A percentile compares a stretch with the other conserved stretches of the same genome.
These are phyloP conservation scores for Malus asiatica DNA, from an alignment of 306 rosid genomes.

Conservation along the genomic window DNA sequence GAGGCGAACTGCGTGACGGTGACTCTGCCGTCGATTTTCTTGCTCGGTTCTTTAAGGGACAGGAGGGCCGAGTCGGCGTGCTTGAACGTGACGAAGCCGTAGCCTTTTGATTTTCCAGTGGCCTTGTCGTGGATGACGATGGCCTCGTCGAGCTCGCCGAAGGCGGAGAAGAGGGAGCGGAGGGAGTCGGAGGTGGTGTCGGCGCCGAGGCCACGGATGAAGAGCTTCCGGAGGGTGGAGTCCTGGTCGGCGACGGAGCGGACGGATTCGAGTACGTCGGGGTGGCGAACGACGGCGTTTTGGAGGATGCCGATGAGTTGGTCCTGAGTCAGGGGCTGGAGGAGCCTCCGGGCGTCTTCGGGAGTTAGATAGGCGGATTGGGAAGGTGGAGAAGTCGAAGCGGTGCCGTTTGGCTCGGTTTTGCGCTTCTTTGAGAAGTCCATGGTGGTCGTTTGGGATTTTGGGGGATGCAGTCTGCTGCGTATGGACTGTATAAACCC, in stretches of 20 bases:
- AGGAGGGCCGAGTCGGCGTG: constrained; percentile 62
- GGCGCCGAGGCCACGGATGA: constrained; percentile 67
- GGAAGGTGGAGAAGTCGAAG: background rate
- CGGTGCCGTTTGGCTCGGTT: constrained; percentile 49
- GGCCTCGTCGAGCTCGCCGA: constrained; percentile 62
- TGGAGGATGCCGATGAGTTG: constrained; percentile 50
- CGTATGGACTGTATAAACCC: constrained; percentile 4
- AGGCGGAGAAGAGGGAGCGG: constrained; percentile 48
- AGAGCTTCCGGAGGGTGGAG: constrained; percentile 59
- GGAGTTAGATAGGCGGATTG: constrained; percentile 24
- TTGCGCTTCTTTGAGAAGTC: constrained; percentile 63
- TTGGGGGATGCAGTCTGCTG: background rate
- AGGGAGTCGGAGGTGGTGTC: constrained; percentile 69
- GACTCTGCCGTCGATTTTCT: constrained; percentile 62
- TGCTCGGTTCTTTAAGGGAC: constrained; percentile 62
- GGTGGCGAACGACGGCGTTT: constrained; percentile 43
- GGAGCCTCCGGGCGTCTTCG: constrained; percentile 45
- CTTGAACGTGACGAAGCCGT: constrained; percentile 59
- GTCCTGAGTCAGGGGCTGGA: constrained; percentile 46
- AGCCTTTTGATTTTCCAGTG: constrained; percentile 59
- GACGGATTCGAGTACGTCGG: constrained; percentile 45
- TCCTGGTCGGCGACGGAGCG: constrained; percentile 44
- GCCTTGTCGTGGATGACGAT: constrained; percentile 56
- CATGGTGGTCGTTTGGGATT: constrained; percentile 17
- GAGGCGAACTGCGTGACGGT: constrained; percentile 72